Percentiles rank a stretch among this genome's conserved stretches.
Evolutionary conservation across 2,329 filamentous ascomycete species (phyloP).

Genomic region (Colletotrichum coccodes): DNA sequence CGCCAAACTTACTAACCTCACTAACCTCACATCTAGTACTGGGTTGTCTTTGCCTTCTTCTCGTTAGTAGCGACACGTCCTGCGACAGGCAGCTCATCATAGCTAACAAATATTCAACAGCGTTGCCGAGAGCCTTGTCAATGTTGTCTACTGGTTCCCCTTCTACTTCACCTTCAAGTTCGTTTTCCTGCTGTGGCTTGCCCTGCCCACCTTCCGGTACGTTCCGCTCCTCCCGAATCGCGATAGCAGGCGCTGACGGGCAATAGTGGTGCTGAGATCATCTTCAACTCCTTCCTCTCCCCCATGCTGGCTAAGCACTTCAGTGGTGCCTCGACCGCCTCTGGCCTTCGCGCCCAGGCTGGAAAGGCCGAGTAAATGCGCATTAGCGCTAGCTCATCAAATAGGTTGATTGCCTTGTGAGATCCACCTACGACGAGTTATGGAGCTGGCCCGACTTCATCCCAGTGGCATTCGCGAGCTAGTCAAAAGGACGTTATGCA

Average conservation of each 20-base stretch:
- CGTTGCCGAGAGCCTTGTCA: constrained; percentile 84
- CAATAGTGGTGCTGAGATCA: constrained; percentile 86
- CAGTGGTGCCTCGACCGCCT: constrained; percentile 75
- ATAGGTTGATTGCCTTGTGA: constrained; percentile 31
- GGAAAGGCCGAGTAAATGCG: constrained; percentile 74
- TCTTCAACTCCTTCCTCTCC: constrained; percentile 96
- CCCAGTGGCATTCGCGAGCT: constrained; percentile 21
- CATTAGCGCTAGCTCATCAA: constrained; percentile 16
- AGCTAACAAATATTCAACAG: constrained; percentile 45
- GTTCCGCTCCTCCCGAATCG: constrained; percentile 44
- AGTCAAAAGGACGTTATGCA: constrained; percentile 22
- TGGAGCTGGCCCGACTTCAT: constrained; percentile 24
- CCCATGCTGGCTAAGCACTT: constrained; percentile 96
- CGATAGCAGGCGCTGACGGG: constrained; percentile 34
- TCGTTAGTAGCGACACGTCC: constrained; percentile 59
- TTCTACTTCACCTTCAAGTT: constrained; percentile 99
- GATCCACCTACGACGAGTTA: constrained; percentile 22
- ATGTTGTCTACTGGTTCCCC: constrained; percentile 92
- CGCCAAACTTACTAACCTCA: constrained; percentile 13
- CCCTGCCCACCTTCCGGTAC: constrained; percentile 93
- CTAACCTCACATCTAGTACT: constrained; percentile 68
- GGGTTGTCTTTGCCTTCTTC: constrained; percentile 86
- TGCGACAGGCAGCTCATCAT: constrained; percentile 18
- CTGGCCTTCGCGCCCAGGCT: constrained; percentile 89
- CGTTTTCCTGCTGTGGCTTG: constrained; percentile 95